A percentile compares a stretch with the other conserved stretches of the same genome.
Evolutionary conservation across 352 stramenopile species (phyloP).

Genomic region (Globisporangium carolinianum): DNA sequence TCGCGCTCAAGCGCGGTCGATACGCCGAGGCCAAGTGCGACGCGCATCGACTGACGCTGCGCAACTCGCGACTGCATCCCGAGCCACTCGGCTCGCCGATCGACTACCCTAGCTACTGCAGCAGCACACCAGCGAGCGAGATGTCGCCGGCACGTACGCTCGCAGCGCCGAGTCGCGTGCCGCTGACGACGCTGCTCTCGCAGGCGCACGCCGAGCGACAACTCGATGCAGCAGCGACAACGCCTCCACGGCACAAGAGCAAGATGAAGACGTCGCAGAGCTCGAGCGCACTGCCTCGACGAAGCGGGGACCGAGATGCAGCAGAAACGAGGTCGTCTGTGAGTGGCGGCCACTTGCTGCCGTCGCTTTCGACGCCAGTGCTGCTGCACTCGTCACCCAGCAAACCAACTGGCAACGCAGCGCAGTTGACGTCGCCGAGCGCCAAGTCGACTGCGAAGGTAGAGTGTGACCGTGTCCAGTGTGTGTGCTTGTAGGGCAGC

Average conservation of each 20-base stretch:
- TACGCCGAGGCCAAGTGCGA: slow-evolving; percentile 41
- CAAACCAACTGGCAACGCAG: background rate
- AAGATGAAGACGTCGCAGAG: slow-evolving; percentile 12
- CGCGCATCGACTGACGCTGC: slow-evolving; percentile 56
- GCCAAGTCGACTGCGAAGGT: background rate
- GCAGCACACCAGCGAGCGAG: too few species aligned
- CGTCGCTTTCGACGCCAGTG: slow-evolving; percentile 4
- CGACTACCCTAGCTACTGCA: background rate
- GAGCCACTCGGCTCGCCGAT: slow-evolving; percentile 22
- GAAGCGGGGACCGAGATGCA: background rate
- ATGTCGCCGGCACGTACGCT: slow-evolving; percentile 7
- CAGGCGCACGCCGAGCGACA: background rate
- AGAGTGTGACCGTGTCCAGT: background rate
- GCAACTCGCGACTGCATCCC: slow-evolving; percentile 39
- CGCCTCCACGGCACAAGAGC: background rate
- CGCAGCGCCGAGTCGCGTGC: slow-evolving; percentile 1
- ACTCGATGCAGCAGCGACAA: background rate
- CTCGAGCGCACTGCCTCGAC: background rate
- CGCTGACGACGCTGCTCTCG: slow-evolving; percentile 3
- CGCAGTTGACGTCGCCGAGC: background rate
- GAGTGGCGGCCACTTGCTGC: background rate
- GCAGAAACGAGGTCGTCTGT: background rate
- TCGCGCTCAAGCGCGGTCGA: slow-evolving; percentile 33
- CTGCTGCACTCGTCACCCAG: slow-evolving; percentile 6
- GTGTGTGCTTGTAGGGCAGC: background rate